Percentiles rank a stretch among this genome's conserved stretches.
These are phyloP conservation scores for Massariosphaeria phaeospora DNA, from an alignment of 495 filamentous ascomycete species.

Conservation along the genomic window DNA sequence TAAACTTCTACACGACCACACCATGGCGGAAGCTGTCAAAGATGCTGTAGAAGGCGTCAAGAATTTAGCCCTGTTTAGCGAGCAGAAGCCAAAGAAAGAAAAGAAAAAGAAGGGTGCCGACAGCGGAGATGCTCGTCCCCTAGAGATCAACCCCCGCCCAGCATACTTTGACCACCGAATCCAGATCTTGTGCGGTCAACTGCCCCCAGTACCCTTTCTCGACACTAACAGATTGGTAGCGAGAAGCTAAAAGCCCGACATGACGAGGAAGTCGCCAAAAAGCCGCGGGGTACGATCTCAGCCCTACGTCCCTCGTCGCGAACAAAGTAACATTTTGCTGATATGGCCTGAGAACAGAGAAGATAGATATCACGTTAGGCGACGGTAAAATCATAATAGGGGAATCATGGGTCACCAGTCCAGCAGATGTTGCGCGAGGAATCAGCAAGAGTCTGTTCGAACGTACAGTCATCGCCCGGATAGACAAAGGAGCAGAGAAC, in stretches of 20 bases:
- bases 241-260: conserved; percentile 78
- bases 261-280: conserved; percentile 62
- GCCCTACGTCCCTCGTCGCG: not conserved
- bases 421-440: conserved; percentile 58
- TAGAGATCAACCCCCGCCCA: conserved; percentile 64
- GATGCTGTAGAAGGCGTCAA: conserved; percentile 43
- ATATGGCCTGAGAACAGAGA: conserved; percentile 34
- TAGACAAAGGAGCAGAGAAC: conserved; percentile 57
- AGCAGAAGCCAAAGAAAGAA: conserved; percentile 43
- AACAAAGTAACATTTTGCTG: not conserved
- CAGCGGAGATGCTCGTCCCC: conserved; percentile 41
- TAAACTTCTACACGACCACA: not conserved
- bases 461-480: conserved; percentile 72
- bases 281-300: conserved; percentile 46
- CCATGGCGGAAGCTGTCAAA: conserved; percentile 27
- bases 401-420: conserved; percentile 68
- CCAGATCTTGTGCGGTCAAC: conserved; percentile 56
- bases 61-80: conserved; percentile 47
- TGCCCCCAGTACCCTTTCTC: not conserved
- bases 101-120: conserved; percentile 48
- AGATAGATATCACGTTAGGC: conserved; percentile 61
- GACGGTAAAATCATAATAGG: conserved; percentile 58
- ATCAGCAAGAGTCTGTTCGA: conserved; percentile 68
- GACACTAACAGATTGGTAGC: conserved; percentile 18
- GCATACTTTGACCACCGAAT: conserved; percentile 80